Conservation (phyloP, 176 grass and related monocot genomes). For the Aechmea fasciata region DNA sequence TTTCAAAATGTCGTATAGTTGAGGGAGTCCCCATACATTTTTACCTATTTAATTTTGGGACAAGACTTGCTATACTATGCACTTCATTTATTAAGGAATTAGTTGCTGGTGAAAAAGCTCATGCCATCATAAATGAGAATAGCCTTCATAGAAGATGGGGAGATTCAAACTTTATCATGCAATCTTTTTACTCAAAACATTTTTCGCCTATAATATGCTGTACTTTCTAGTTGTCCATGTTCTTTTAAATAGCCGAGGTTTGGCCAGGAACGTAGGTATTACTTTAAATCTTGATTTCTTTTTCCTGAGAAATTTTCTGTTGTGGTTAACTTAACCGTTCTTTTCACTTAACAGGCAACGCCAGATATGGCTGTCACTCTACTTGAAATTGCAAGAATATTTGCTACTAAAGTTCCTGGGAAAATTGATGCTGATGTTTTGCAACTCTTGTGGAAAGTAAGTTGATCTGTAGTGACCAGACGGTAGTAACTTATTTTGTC, state of each 20-base stretch:
- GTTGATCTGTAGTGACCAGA: slow-evolving; percentile 11
- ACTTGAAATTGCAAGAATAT: slow-evolving; percentile 99
- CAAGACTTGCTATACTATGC: too few relatives aligned
- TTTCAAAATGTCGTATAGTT: too few relatives aligned
- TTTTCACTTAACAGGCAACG: slow-evolving; percentile 63
- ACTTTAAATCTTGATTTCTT: not conserved
- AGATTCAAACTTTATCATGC: too few relatives aligned
- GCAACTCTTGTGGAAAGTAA: slow-evolving; percentile 97
- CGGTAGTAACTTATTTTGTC: not conserved
- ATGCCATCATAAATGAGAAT: too few relatives aligned
- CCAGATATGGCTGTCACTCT: slow-evolving; percentile 98
- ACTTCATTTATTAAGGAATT: too few relatives aligned
- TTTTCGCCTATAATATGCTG: too few relatives aligned
- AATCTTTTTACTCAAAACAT: too few relatives aligned
- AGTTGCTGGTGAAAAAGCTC: too few relatives aligned
- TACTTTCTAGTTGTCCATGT: not conserved
- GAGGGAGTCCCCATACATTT: too few relatives aligned
- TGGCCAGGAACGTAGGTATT: too few relatives aligned
- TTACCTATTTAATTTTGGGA: too few relatives aligned
- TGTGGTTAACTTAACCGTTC: slow-evolving; percentile 15
- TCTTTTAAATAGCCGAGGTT: not conserved
- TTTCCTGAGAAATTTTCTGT: not conserved
- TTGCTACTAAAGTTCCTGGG: slow-evolving; percentile 98
- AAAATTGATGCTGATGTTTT: slow-evolving; percentile 99
- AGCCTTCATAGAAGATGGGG: too few relatives aligned